phyloP scores from a whole-genome alignment of 2,329 filamentous ascomycete genomes.

The Sphaerulina musiva region DNA sequence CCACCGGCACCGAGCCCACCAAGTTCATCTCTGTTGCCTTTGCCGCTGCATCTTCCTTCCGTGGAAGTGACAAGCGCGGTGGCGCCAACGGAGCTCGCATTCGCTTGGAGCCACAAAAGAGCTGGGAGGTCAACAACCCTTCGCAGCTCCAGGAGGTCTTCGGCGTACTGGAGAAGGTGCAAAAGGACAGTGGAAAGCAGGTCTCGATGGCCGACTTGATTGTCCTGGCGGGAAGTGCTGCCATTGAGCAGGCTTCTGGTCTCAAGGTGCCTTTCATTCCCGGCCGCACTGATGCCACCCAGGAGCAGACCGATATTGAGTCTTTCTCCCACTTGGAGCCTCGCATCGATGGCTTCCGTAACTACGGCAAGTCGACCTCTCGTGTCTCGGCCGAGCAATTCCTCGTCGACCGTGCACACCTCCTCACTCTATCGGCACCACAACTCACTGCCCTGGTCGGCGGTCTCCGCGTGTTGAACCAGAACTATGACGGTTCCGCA shows the following conservation, averaged over 20 bases:
- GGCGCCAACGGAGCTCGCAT: slow-evolving; percentile 76
- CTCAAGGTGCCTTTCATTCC: slow-evolving; percentile 64
- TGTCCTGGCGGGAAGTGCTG: slow-evolving; percentile 64
- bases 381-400: slow-evolving; percentile 61
- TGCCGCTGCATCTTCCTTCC: slow-evolving; percentile 66
- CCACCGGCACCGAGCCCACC: slow-evolving; percentile 52
- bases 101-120: slow-evolving; percentile 62
- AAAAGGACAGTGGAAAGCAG: slow-evolving; percentile 58
- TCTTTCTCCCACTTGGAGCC: slow-evolving; percentile 64
- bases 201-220: slow-evolving; percentile 74
- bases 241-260: slow-evolving; percentile 64
- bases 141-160: slow-evolving; percentile 58
- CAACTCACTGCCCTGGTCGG: slow-evolving; percentile 66
- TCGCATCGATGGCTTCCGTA: slow-evolving; percentile 68
- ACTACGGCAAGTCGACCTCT: slow-evolving; percentile 59
- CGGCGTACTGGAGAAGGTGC: slow-evolving; percentile 55
- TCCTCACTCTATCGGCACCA: slow-evolving; percentile 63
- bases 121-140: slow-evolving; percentile 71
- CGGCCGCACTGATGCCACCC: slow-evolving; percentile 63
- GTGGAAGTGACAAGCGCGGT: slow-evolving; percentile 71
- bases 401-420: slow-evolving; percentile 64
- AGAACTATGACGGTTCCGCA: slow-evolving; percentile 64
- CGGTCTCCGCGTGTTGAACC: slow-evolving; percentile 62
- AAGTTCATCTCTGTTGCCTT: slow-evolving; percentile 62
- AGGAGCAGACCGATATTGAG: slow-evolving; percentile 63